phyloP scores from a whole-genome alignment of 2,329 filamentous ascomycete species.

The Verticillium tricorpus region DNA sequence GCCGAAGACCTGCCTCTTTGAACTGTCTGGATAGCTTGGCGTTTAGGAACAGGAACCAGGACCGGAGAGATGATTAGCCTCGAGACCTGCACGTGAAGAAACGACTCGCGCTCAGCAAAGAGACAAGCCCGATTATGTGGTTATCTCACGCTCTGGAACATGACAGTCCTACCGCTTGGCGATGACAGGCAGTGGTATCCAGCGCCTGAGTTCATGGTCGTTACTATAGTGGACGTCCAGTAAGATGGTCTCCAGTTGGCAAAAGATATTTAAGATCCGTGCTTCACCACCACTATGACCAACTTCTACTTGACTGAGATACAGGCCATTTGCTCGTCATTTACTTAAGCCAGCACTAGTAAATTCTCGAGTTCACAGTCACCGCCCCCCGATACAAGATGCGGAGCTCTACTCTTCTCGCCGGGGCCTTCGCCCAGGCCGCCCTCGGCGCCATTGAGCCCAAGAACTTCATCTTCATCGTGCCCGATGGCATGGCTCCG shows the following conservation, averaged over 20 bases:
- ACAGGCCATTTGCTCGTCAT: not conserved
- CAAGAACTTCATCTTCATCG: constrained; percentile 15
- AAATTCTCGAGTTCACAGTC: not conserved
- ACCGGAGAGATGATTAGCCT: not conserved
- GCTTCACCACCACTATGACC: not conserved
- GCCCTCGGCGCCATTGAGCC: constrained; percentile 10
- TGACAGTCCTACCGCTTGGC: too few relatives aligned
- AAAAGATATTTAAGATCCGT: not conserved
- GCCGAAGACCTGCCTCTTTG: not conserved
- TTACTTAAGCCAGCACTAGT: not conserved
- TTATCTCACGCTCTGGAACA: too few relatives aligned
- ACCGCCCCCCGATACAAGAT: not conserved
- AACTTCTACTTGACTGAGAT: not conserved
- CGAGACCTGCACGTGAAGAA: not conserved
- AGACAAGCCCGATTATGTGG: too few relatives aligned
- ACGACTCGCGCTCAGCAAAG: not conserved
- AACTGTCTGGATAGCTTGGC: not conserved
- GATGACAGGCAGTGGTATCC: too few relatives aligned
- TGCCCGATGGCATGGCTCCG: constrained; percentile 13
- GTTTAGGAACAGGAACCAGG: not conserved
- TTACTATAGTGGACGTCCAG: too few relatives aligned
- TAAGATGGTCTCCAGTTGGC: not conserved
- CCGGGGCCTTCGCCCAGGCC: constrained; percentile 7
- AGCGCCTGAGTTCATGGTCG: too few relatives aligned
- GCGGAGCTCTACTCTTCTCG: constrained; percentile 8